phyloP scores from a whole-genome alignment of 164 flowering plant species.

The Nelumbo lutea region DNA sequence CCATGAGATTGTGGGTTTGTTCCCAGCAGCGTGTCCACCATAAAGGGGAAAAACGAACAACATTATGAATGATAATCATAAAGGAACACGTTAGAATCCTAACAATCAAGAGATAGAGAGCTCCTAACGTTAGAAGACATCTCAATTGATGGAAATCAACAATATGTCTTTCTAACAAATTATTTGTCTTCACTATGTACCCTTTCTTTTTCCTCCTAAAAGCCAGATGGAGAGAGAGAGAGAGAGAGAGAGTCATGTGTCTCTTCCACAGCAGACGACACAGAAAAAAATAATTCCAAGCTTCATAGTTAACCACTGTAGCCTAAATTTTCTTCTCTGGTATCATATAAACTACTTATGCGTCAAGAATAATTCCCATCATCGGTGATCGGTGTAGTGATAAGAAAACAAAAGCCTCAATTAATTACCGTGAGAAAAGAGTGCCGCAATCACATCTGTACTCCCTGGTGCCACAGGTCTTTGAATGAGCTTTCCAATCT shows the following conservation, averaged over 20 bases:
- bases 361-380: too few species aligned
- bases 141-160: conserved; percentile 6
- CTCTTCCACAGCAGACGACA: neutral
- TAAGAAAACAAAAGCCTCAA: too few species aligned
- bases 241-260: neutral
- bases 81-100: neutral
- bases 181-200: neutral
- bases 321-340: too few species aligned
- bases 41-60: neutral
- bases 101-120: neutral
- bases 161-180: conserved; percentile 1
- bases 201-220: conserved; percentile 7
- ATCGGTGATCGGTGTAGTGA: too few species aligned
- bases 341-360: too few species aligned
- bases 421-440: conserved; percentile 67
- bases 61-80: neutral
- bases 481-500: conserved; percentile 92
- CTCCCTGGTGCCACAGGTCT: conserved; percentile 90
- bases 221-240: conserved; percentile 4
- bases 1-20: neutral
- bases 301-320: neutral
- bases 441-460: conserved; percentile 95
- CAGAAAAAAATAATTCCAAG: neutral
- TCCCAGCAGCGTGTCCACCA: neutral
- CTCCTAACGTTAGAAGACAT: neutral